Base-by-base conservation (phyloP, 352 stramenopile genomes). In the Pythium sp. region DNA sequence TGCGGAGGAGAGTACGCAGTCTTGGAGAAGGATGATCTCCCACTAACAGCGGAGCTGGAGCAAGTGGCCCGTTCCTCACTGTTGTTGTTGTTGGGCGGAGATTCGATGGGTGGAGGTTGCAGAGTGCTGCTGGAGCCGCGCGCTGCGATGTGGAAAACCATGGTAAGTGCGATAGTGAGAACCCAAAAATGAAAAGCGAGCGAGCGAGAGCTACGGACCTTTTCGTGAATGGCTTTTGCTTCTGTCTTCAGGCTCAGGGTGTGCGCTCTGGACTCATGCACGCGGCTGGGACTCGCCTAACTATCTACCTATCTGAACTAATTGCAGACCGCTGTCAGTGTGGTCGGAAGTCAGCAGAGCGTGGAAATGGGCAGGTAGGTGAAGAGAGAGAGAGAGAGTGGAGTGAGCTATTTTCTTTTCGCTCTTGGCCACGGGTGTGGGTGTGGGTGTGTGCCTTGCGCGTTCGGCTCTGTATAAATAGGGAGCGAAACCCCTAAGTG, bases 1-100 rank as follows among this genome's bases (percentile, higher is more conserved):
- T 43, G 36, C 34, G 32, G 26, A 60, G 51, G 65, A 6, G 73
- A 41, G 51, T 62, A 70, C 47, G 49, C 66, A 15, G 34, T 15
- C 11, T 41, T 63, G 36, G 34, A 53, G 22, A n/a, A 7, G 34
- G n/a, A n/a, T 4, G 38, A 47, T 20, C 38, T 18, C 14, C 38
- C 38, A 5, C 7, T 51, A n/a, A 9, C 61, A 22, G 26, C 30
- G 30, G 28, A 58, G 61, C 61, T 58, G 14, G n/a, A 24, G 47
- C 61, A 28, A 49, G 46, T 58, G 43, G 6, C 14, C 14, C 14
- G 5, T 6, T 47, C 38, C 20, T 57, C 60, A 22, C 38, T 60
- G 47, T 58, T 61, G 62, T 58, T 61, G 62, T 55, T 66, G 26
- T 36, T 66, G 9, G 32, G n/a, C 6, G 32, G 32, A 49, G 34